phyloP scores from a whole-genome alignment of 139 green algal species.

The Desmodesmus armatus region DNA sequence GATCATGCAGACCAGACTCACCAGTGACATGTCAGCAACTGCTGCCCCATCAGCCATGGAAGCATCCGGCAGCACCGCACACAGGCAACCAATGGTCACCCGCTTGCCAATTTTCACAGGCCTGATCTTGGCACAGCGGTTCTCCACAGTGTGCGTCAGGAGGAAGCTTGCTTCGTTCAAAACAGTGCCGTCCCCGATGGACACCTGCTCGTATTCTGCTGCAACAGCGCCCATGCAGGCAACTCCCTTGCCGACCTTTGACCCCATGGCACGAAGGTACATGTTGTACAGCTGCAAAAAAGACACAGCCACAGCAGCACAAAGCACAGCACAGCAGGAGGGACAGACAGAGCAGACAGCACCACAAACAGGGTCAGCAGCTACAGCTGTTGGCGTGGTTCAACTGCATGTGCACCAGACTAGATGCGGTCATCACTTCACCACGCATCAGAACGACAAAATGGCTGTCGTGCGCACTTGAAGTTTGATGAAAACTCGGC shows the following conservation, averaged over 20 bases:
- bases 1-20: background rate
- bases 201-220: background rate
- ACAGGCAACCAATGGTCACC: background rate
- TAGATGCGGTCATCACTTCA: background rate
- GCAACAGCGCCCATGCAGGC: background rate
- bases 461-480: too few relatives aligned
- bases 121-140: background rate
- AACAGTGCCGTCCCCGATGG: background rate
- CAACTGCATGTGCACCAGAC: background rate
- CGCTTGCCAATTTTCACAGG: background rate
- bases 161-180: background rate
- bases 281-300: conserved; percentile 8
- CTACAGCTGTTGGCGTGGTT: background rate
- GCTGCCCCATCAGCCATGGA: background rate
- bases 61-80: background rate
- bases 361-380: background rate
- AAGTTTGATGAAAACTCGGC: too few relatives aligned
- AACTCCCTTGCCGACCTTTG: background rate
- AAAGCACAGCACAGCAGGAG: too few relatives aligned
- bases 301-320: background rate
- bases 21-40: background rate
- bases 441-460: background rate
- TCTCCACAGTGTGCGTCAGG: conserved; percentile 1
- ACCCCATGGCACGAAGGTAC: conserved; percentile 7
- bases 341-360: too few relatives aligned